These are phyloP conservation scores for Sonneratia caseolaris DNA, from an alignment of 345 rosid species.

Conservation along the genomic window DNA sequence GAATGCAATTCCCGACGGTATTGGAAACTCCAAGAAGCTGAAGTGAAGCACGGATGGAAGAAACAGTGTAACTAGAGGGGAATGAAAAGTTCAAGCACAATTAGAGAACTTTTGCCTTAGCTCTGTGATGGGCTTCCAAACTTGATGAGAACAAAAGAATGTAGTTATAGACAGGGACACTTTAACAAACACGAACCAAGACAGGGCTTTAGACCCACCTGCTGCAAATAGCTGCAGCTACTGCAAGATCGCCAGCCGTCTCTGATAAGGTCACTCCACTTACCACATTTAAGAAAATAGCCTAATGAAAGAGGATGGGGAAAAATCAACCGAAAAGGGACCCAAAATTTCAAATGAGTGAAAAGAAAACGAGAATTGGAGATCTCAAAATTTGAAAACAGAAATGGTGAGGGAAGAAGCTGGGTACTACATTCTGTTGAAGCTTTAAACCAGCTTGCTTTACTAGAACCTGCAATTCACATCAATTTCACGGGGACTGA, in stretches of 20 bases:
- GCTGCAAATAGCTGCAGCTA: conserved; percentile 95
- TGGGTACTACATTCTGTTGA: conserved; percentile 55
- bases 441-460: conserved; percentile 96
- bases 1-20: conserved; percentile 68
- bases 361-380: background rate
- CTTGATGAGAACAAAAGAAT: background rate
- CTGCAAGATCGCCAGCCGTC: conserved; percentile 89
- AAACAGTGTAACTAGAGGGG: background rate
- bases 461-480: conserved; percentile 52
- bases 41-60: background rate
- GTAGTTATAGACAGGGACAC: too few species aligned
- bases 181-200: too few species aligned
- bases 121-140: background rate
- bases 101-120: background rate
- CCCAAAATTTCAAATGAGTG: background rate
- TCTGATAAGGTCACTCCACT: conserved; percentile 69
- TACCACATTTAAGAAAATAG: conserved; percentile 68
- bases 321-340: background rate
- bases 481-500: background rate
- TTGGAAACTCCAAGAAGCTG: conserved; percentile 93
- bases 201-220: conserved; percentile 28
- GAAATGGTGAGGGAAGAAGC: background rate
- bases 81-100: background rate
- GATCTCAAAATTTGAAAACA: background rate
- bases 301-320: conserved; percentile 24